Evolutionary conservation across 352 stramenopile species (phyloP).

Genomic region (Pythium apleroticum): DNA sequence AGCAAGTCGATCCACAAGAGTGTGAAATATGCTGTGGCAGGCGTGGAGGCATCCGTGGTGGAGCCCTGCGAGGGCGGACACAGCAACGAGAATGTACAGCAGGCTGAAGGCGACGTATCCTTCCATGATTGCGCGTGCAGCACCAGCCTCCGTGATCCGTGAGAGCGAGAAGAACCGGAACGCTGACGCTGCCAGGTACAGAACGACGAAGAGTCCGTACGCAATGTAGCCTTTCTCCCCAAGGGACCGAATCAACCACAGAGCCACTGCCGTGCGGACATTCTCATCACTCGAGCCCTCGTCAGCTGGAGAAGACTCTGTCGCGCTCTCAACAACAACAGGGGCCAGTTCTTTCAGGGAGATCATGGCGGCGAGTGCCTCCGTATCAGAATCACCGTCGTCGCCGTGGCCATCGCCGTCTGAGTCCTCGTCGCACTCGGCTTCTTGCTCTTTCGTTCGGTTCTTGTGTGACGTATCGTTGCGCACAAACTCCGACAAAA

Average conservation of each 20-base stretch:
- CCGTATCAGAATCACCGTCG: constrained; percentile 2
- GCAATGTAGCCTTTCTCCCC: constrained; percentile 55
- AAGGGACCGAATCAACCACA: constrained; percentile 91
- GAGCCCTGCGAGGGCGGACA: constrained; percentile 21
- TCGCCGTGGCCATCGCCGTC: constrained; percentile 28
- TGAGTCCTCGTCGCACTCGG: constrained; percentile 25
- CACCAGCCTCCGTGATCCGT: neutral
- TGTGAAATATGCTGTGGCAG: constrained; percentile 46
- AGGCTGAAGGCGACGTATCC: constrained; percentile 74
- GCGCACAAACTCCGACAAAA: constrained; percentile 59
- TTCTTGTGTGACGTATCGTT: constrained; percentile 45
- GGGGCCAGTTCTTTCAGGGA: constrained; percentile 10
- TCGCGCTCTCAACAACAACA: neutral
- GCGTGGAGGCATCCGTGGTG: constrained; percentile 55
- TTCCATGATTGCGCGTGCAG: constrained; percentile 44
- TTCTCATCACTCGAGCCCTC: constrained; percentile 44
- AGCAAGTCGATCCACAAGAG: constrained; percentile 57
- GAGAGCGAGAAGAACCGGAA: constrained; percentile 6
- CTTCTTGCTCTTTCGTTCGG: constrained; percentile 20
- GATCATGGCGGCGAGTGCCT: neutral
- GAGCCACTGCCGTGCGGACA: constrained; percentile 46
- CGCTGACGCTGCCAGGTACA: neutral
- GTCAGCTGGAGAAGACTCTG: neutral
- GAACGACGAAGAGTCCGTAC: constrained; percentile 35
- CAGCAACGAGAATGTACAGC: constrained; percentile 28